Base-by-base conservation (phyloP, 2,329 filamentous ascomycete genomes). In the Penicillium nordicum region DNA sequence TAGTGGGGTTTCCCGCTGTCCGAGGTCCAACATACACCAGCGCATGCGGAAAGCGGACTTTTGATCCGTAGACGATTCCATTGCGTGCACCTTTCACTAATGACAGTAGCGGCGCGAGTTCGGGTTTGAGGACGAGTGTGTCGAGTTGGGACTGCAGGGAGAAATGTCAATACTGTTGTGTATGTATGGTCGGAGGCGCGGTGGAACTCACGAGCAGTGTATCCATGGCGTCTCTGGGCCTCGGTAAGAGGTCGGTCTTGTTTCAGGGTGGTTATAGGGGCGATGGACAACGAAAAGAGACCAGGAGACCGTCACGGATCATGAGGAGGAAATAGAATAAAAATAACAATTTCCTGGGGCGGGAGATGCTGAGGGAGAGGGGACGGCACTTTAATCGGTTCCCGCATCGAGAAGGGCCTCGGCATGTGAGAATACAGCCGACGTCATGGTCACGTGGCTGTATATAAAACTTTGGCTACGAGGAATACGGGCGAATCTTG, bases 21-120 rank as follows among this genome's bases (percentile, higher is more conserved):
- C 46, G 41, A 49, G 48, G 40, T 21, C 21, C 21, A 46, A 63
- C 79, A 61, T 80, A 86, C 83, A 99, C 94, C 65, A 99, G 83
- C 59, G 94, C 94, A 79, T 99, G 94, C 63, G 94, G 94, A 79
- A 99, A 97, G 62, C 94, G 92, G 75, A 99, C 91, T 84, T 97
- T 97, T 68, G 90, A 86, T 59, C 94, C 94, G 78, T 99, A 99
- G 61, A 99, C 91, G 63, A 92, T 87, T 74, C 94, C 94, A 85
- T 97, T 99, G 77, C 94, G 91, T 64, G 94, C 89, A 68, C 87
- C 91, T 83, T 99, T 99, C 74, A 96, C 74, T 64, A 99, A 82
- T 55, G 90, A 85, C 60, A 99, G 84, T 54, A 92, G 74, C 68
- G 94, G 90, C 68, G 94, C 90, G 77, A 96, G 90, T 64, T 85